A percentile compares a stretch with the other conserved stretches of the same genome.
Evolutionary conservation across 768 basidiomycete genomes (phyloP).

Genomic region (Rhodotorula diobovata): DNA sequence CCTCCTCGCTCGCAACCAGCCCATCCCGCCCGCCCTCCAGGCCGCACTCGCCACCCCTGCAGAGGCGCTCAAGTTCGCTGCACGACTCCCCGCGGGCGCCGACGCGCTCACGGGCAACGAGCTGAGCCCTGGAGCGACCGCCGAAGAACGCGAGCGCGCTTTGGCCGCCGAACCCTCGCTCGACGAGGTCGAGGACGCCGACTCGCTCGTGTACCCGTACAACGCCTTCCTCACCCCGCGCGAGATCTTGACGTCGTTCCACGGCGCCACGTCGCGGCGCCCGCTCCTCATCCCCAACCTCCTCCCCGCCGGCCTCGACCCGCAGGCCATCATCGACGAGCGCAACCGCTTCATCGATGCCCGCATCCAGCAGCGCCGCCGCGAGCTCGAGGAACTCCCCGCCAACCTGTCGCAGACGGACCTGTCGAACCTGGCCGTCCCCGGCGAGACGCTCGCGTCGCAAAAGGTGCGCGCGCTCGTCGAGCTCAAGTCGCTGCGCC

Average conservation of each 20-base stretch:
- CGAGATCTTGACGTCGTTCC: slow-evolving; percentile 58
- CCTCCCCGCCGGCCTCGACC: slow-evolving; percentile 87
- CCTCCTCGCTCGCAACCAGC: slow-evolving; percentile 41
- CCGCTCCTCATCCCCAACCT: slow-evolving; percentile 73
- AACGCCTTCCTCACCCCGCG: slow-evolving; percentile 49
- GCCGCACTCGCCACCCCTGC: slow-evolving; percentile 30
- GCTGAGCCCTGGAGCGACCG: background rate
- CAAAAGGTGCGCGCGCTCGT: slow-evolving; percentile 81
- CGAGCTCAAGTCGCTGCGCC: slow-evolving; percentile 81
- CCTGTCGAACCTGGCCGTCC: slow-evolving; percentile 44
- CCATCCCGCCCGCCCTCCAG: slow-evolving; percentile 39
- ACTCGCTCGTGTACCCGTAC: slow-evolving; percentile 27
- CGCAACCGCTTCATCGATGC: slow-evolving; percentile 86
- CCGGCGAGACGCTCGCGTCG: slow-evolving; percentile 53
- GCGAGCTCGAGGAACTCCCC: slow-evolving; percentile 69
- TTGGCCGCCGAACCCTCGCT: slow-evolving; percentile 19
- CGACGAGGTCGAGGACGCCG: slow-evolving; percentile 33
- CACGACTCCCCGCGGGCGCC: background rate
- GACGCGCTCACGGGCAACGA: background rate
- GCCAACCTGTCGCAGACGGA: slow-evolving; percentile 65
- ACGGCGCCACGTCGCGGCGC: slow-evolving; percentile 47
- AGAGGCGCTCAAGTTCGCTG: slow-evolving; percentile 30
- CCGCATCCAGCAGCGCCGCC: slow-evolving; percentile 78
- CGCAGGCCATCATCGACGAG: slow-evolving; percentile 83
- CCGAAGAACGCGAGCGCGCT: background rate